These are phyloP conservation scores for Grigorovia jiainica DNA, from an alignment of 805 yeast species.

Conservation along the genomic window DNA sequence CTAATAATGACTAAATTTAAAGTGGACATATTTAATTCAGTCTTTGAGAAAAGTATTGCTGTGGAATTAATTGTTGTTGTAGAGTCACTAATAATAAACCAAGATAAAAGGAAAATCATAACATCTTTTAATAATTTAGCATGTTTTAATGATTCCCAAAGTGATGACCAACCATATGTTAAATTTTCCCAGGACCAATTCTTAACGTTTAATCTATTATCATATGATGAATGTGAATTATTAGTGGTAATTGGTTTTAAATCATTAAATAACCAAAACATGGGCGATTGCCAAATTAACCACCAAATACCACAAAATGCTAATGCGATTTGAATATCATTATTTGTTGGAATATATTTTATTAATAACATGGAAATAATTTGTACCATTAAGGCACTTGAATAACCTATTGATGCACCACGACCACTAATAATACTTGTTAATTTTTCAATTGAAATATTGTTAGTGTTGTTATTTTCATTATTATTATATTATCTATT, in stretches of 20 bases:
- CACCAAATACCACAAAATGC: slow-evolving; percentile 69
- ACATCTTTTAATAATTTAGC: slow-evolving; percentile 57
- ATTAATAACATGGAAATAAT: slow-evolving; percentile 45
- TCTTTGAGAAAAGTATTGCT: slow-evolving; percentile 65
- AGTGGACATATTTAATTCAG: slow-evolving; percentile 61
- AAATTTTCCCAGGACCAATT: slow-evolving; percentile 13
- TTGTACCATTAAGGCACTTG: slow-evolving; percentile 62
- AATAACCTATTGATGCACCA: slow-evolving; percentile 65
- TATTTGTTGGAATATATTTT: slow-evolving; percentile 9
- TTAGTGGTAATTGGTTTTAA: slow-evolving; percentile 1
- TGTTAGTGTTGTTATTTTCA: not conserved
- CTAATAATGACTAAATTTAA: slow-evolving; percentile 57
- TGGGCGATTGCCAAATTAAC: slow-evolving; percentile 60
- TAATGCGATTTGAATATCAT: slow-evolving; percentile 45
- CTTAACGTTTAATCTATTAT: not conserved
- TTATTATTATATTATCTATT: not conserved
- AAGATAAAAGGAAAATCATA: slow-evolving; percentile 53
- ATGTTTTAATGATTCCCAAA: slow-evolving; percentile 45
- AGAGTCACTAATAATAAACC: slow-evolving; percentile 73
- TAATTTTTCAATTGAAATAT: slow-evolving; percentile 26
- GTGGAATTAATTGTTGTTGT: slow-evolving; percentile 72
- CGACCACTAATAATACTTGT: slow-evolving; percentile 51
- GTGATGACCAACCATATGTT: slow-evolving; percentile 53
- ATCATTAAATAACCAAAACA: slow-evolving; percentile 35
- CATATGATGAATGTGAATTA: not conserved